phyloP scores from a whole-genome alignment of 176 grass and related monocot species.

The Juncus effusus region DNA sequence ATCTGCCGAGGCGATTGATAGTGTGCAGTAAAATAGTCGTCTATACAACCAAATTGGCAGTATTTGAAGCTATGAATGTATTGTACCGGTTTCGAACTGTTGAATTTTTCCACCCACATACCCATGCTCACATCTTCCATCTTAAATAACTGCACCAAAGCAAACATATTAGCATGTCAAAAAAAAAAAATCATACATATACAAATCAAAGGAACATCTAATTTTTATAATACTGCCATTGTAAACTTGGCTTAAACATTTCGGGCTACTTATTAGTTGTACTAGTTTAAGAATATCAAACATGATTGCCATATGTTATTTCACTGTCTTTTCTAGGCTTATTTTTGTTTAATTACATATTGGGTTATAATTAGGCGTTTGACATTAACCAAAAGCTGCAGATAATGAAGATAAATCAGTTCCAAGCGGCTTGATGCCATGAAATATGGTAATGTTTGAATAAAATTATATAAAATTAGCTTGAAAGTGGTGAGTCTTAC shows the following conservation, averaged over 20 bases:
- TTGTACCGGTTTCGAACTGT: slow-evolving; percentile 48
- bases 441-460: neutral
- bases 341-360: neutral
- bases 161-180: slow-evolving; percentile 2
- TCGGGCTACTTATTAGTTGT: neutral
- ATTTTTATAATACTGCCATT: neutral
- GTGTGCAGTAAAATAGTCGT: slow-evolving; percentile 73
- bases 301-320: neutral
- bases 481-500: slow-evolving; percentile 33
- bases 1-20: slow-evolving; percentile 86
- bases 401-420: neutral
- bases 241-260: neutral
- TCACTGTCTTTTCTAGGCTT: neutral
- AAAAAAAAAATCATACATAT: neutral
- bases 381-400: neutral
- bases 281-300: neutral
- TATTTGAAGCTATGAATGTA: slow-evolving; percentile 59
- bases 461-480: neutral
- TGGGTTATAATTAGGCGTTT: neutral
- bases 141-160: slow-evolving; percentile 75
- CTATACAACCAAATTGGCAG: slow-evolving; percentile 73
- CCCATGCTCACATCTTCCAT: slow-evolving; percentile 99
- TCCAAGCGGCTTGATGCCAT: neutral
- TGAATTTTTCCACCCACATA: slow-evolving; percentile 86
- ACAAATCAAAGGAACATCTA: neutral